phyloP scores from a whole-genome alignment of 331 rosid genomes.

The Quercus tomentella region DNA sequence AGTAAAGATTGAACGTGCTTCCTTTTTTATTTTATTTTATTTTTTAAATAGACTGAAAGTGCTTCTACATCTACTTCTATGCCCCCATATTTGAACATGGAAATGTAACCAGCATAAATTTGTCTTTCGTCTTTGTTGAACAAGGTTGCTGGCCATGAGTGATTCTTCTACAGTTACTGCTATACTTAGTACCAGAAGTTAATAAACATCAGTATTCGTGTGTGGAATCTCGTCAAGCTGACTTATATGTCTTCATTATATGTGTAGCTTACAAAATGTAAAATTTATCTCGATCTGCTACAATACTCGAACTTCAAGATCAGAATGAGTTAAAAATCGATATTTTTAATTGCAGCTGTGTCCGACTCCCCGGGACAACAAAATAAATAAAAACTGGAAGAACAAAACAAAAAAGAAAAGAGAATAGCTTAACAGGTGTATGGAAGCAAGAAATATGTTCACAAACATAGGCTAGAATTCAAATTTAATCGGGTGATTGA shows the following conservation, averaged over 20 bases:
- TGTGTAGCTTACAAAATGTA: background rate
- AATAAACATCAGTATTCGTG: background rate
- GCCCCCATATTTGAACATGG: background rate
- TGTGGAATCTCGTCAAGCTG: background rate
- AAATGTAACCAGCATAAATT: background rate
- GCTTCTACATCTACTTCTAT: background rate
- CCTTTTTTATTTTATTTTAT: background rate
- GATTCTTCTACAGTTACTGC: background rate
- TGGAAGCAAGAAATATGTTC: background rate
- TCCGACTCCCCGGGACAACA: background rate
- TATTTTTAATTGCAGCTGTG: background rate
- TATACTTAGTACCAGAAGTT: background rate
- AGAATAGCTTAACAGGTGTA: background rate
- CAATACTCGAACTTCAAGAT: background rate
- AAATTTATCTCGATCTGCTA: background rate
- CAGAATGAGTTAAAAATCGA: background rate
- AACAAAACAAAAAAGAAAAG: background rate
- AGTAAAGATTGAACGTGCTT: background rate
- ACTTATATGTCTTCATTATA: background rate
- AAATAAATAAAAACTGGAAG: background rate
- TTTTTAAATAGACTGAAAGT: background rate
- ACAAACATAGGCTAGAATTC: background rate
- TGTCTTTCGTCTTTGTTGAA: background rate
- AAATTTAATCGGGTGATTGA: background rate
- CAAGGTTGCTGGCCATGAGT: background rate